Base-by-base conservation (phyloP, 2,329 filamentous ascomycete species). In the Fonsecaea pedrosoi region DNA sequence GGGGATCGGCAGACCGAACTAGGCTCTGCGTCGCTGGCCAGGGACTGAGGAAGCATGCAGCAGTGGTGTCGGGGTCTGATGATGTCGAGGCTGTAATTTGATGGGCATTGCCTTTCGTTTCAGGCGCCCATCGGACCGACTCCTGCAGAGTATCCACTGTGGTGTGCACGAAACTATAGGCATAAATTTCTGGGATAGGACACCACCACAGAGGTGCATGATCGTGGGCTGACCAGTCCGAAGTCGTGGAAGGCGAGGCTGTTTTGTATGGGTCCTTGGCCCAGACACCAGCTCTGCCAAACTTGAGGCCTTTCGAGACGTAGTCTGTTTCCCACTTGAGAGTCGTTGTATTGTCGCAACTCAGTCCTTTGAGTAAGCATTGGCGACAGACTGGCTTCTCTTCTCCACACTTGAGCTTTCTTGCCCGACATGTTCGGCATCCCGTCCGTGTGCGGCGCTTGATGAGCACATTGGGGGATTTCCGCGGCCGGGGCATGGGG, bases 351-450 rank as follows among this genome's bases (percentile, higher is more conserved):
- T 34, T 63, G 21, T 54, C 75, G 64, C 79, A 81, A 4, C 71
- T 70, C 15, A 80, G 65, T 1, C 76, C 75, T 70, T 74, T 77
- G 64, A 77, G 74, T 62, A 66, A 64, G 68, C 79, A 81, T 40
- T 78, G 73, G 32, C 74, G 75, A 71, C 79, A 81, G 13, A 70
- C 54, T 10, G 79, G 79, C 66, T 77, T 78, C 50, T 74, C 74
- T 56, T 76, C 77, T 58, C 80, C 78, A 70, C 79, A 81, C 56
- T 78, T 77, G 61, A 81, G 77, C 62, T 78, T 78, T 62, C 79
- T 77, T 59, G 74, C 70, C 25, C 78, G 78, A 64, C 79, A 81
- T 70, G 77, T 78, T 65, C 75, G 74, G 70, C 79, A 81, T 60
- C 79, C 79, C 70, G 72, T 76, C 57, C 78, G 78, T 65, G 76